phyloP scores from a whole-genome alignment of 2,329 filamentous ascomycete species.

The Fusarium devonianum region DNA sequence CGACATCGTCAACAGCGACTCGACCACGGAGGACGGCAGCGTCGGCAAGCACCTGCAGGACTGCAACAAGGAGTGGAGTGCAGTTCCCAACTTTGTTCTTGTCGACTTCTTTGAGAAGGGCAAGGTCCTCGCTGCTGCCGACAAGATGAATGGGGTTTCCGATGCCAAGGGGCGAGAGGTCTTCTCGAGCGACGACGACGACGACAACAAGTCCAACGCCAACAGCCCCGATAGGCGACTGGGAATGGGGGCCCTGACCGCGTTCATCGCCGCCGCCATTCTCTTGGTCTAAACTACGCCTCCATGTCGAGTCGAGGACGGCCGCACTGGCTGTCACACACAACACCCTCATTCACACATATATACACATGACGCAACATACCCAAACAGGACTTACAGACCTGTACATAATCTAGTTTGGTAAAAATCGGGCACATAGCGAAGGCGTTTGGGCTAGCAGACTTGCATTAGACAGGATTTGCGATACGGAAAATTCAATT shows the following conservation, averaged over 20 bases:
- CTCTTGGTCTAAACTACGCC: constrained; percentile 44
- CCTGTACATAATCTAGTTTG: constrained; percentile 24
- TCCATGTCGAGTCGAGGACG: neutral
- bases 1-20: constrained; percentile 69
- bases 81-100: constrained; percentile 73
- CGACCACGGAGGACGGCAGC: constrained; percentile 59
- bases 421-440: constrained; percentile 33
- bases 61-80: constrained; percentile 67
- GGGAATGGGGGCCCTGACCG: constrained; percentile 51
- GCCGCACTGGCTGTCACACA: no score
- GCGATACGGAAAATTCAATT: constrained; percentile 1
- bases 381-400: constrained; percentile 14
- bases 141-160: constrained; percentile 68
- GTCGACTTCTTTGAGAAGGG: constrained; percentile 83
- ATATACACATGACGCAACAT: constrained; percentile 11
- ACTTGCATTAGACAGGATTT: constrained; percentile 20
- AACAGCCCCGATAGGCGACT: constrained; percentile 32
- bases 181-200: constrained; percentile 18
- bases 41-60: constrained; percentile 60
- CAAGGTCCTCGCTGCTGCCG: constrained; percentile 72
- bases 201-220: constrained; percentile 29
- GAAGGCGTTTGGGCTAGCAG: constrained; percentile 37
- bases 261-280: constrained; percentile 53
- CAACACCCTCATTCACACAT: constrained; percentile 1
- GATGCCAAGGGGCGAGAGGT: constrained; percentile 48